These are phyloP conservation scores for Linnemannia zychae DNA, from an alignment of 192 early-diverging fungal species.

Conservation along the genomic window DNA sequence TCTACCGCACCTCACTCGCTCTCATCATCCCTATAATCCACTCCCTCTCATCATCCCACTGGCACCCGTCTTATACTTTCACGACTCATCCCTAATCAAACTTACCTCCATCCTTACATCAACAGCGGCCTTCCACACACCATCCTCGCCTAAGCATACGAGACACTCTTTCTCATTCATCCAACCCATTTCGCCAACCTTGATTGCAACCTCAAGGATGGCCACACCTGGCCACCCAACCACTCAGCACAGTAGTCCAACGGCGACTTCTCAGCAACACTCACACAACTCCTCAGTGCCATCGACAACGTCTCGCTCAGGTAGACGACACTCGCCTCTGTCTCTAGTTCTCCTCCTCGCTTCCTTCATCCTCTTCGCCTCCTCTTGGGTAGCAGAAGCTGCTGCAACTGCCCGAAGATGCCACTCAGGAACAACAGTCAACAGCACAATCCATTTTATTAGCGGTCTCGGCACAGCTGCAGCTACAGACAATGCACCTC, in stretches of 20 bases:
- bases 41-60: neutral
- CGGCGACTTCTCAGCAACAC: neutral
- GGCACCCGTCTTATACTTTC: neutral
- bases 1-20: neutral
- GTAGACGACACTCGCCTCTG: neutral
- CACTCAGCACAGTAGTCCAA: neutral
- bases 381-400: neutral
- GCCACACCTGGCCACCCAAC: neutral
- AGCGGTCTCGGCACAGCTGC: constrained; percentile 23
- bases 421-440: constrained; percentile 34
- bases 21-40: neutral
- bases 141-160: neutral
- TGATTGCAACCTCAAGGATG: neutral
- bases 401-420: constrained; percentile 11
- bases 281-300: neutral
- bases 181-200: neutral
- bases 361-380: neutral
- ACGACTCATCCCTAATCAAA: neutral
- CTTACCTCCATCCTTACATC: neutral
- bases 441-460: constrained; percentile 37
- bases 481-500: neutral
- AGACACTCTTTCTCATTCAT: neutral
- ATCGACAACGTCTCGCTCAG: neutral
- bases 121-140: neutral
- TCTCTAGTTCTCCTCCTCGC: constrained; percentile 9